Evolutionary conservation across 805 yeast genomes (phyloP).

Genomic region (Ogataea thermomethanolica): DNA sequence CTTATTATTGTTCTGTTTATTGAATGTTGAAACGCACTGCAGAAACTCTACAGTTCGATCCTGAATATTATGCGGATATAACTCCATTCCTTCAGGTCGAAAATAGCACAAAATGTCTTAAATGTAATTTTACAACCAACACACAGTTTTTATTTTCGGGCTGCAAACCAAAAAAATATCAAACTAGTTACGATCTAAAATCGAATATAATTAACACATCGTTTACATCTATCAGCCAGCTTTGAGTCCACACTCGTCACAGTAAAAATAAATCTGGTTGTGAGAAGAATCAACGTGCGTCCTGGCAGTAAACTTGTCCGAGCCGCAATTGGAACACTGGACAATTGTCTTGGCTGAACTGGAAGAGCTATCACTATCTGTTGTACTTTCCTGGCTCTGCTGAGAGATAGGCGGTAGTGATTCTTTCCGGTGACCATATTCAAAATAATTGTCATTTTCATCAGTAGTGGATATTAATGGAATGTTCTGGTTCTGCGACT

Average conservation of each 20-base stretch:
- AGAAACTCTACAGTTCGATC: constrained; percentile 92
- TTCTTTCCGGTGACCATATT: neutral
- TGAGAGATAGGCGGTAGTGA: neutral
- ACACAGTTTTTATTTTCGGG: constrained; percentile 3
- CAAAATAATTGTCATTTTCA: neutral
- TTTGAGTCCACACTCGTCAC: constrained; percentile 29
- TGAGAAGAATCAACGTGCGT: constrained; percentile 15
- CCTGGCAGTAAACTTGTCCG: constrained; percentile 25
- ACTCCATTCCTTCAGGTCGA: constrained; percentile 18
- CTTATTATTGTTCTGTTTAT: constrained; percentile 43
- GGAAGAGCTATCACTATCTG: constrained; percentile 1
- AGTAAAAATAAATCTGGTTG: constrained; percentile 24
- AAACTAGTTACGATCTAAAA: no score
- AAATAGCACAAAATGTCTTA: no score
- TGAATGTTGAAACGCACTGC: constrained; percentile 78
- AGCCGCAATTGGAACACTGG: constrained; percentile 24
- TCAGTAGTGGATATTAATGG: neutral
- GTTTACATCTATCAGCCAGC: constrained; percentile 6
- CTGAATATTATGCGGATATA: constrained; percentile 43
- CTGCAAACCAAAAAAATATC: constrained; percentile 4
- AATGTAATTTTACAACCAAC: constrained; percentile 4
- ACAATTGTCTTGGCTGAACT: constrained; percentile 13
- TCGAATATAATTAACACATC: neutral
- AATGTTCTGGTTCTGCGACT: neutral
- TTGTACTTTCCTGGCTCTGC: neutral